Conservation (phyloP, 1,284 basidiomycete species). For the Fomitopsis pinicola region DNA sequence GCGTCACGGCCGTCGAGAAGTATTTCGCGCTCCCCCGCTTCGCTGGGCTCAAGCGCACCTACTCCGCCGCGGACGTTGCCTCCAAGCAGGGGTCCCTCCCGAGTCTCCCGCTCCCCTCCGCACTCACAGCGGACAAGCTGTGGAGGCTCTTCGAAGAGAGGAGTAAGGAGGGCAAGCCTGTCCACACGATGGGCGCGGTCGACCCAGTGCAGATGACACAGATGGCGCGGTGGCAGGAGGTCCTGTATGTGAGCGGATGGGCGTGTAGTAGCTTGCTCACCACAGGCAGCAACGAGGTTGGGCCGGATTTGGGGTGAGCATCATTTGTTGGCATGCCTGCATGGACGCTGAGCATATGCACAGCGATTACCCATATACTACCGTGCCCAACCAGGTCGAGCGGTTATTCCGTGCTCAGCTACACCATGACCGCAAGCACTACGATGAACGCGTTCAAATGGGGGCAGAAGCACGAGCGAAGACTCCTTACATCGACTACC, state of each 20-base stretch:
- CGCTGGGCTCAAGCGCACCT: conserved; percentile 70
- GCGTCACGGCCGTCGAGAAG: conserved; percentile 57
- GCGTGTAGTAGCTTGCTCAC: conserved; percentile 85
- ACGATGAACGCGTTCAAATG: conserved; percentile 75
- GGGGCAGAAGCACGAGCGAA: conserved; percentile 60
- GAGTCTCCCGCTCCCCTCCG: conserved; percentile 72
- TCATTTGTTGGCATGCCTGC: too few relatives aligned
- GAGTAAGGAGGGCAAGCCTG: conserved; percentile 59
- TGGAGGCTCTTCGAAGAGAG: conserved; percentile 64
- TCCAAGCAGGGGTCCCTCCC: conserved; percentile 88
- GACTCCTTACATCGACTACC: conserved; percentile 81
- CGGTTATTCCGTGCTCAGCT: conserved; percentile 84
- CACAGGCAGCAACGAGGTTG: conserved; percentile 93
- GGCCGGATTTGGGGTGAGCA: conserved; percentile 90
- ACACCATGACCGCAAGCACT: conserved; percentile 84
- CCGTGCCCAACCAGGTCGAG: conserved; percentile 90
- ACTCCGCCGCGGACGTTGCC: conserved; percentile 74
- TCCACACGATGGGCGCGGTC: conserved; percentile 87
- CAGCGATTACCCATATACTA: conserved; percentile 92
- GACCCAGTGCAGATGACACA: conserved; percentile 96
- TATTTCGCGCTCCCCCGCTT: conserved; percentile 82
- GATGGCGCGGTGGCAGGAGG: conserved; percentile 94
- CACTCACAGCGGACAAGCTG: conserved; percentile 81
- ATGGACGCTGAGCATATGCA: not conserved
- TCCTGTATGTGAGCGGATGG: conserved; percentile 96